These are phyloP conservation scores for Sisymbrium altissimum DNA, from an alignment of 345 rosid species.

Conservation along the genomic window DNA sequence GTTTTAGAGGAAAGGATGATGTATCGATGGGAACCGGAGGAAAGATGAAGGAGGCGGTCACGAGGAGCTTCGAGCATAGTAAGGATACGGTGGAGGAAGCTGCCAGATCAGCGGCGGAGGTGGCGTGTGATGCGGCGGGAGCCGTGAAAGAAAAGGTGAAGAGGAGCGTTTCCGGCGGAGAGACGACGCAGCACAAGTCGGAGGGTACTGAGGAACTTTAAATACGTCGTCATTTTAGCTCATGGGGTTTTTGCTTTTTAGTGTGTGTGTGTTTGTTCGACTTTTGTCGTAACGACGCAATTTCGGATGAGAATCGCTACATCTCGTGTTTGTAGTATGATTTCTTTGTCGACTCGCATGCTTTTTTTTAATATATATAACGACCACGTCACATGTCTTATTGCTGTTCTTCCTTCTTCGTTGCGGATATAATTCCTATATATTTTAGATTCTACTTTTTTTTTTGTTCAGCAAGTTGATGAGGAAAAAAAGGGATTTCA, in stretches of 20 bases:
- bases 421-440: not conserved
- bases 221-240: not conserved
- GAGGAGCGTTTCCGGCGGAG: slow-evolving; percentile 16
- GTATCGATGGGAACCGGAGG: slow-evolving; percentile 18
- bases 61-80: slow-evolving; percentile 31
- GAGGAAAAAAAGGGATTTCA: not conserved
- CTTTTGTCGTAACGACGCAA: not conserved
- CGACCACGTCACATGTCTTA: not conserved
- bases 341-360: slow-evolving; percentile 1
- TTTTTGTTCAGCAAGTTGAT: not conserved
- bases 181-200: not conserved
- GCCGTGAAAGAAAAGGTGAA: slow-evolving; percentile 21
- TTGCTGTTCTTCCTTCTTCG: not conserved
- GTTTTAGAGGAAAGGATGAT: slow-evolving; percentile 32
- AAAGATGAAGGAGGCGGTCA: slow-evolving; percentile 32
- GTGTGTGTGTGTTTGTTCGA: not conserved
- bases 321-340: not conserved
- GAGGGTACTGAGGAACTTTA: slow-evolving; percentile 14
- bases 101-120: slow-evolving; percentile 38
- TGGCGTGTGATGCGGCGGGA: slow-evolving; percentile 13
- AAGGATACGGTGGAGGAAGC: slow-evolving; percentile 34
- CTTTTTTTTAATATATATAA: not conserved
- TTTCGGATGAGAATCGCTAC: not conserved
- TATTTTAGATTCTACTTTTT: not conserved
- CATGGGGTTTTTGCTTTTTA: not conserved